These are phyloP conservation scores for Novymonas esmeraldas DNA, from an alignment of 208 protist genomes.

Conservation along the genomic window DNA sequence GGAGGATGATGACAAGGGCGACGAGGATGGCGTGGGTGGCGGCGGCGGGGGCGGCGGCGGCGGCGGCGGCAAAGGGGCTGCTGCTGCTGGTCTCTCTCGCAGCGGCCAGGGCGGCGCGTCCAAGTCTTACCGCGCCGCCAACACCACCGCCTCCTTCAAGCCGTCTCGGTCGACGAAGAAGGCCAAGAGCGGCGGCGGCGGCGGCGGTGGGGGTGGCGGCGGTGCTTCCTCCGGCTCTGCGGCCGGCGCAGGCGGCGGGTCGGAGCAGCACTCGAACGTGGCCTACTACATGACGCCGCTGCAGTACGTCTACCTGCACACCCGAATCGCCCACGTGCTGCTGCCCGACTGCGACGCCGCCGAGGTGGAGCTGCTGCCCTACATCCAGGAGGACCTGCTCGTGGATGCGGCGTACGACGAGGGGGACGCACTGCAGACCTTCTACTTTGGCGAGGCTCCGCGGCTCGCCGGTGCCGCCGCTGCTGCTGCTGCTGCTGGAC, in stretches of 20 bases:
- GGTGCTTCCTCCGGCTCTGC: background rate
- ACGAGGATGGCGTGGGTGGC: background rate
- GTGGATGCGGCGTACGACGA: slow-evolving; percentile 58
- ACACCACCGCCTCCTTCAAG: background rate
- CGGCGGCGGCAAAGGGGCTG: background rate
- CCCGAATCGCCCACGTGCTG: slow-evolving; percentile 73
- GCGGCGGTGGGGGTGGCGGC: background rate
- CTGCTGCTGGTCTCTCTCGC: background rate
- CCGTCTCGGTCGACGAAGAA: slow-evolving; percentile 20
- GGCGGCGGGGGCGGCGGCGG: background rate
- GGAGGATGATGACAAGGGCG: background rate
- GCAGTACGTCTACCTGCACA: slow-evolving; percentile 89
- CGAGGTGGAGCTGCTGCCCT: slow-evolving; percentile 77
- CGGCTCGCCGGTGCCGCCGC: slow-evolving; percentile 17
- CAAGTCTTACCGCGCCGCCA: slow-evolving; percentile 3
- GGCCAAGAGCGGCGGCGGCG: slow-evolving; percentile 4
- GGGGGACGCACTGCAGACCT: slow-evolving; percentile 28
- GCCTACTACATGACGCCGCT: slow-evolving; percentile 72
- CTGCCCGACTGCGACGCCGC: slow-evolving; percentile 56
- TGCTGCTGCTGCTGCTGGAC: background rate
- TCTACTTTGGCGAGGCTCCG: slow-evolving; percentile 60
- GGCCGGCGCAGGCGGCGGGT: background rate
- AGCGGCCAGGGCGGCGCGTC: background rate
- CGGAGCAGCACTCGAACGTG: slow-evolving; percentile 24
- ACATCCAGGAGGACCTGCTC: slow-evolving; percentile 72